These are phyloP conservation scores for Hypholoma fasciculare DNA, from an alignment of 768 basidiomycete species.

Conservation along the genomic window DNA sequence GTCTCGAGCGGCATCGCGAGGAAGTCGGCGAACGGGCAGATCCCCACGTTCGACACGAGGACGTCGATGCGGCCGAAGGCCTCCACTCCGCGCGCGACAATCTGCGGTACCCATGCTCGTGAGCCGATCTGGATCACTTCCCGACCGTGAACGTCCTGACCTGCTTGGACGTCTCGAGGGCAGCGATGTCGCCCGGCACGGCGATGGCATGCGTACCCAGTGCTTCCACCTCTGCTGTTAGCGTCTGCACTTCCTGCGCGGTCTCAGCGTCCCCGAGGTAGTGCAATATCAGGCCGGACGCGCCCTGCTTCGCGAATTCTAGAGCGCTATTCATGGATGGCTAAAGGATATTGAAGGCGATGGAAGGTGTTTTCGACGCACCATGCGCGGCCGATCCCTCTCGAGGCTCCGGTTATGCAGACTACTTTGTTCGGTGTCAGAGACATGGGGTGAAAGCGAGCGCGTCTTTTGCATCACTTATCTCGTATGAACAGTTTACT, in stretches of 20 bases:
- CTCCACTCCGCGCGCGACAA: slow-evolving; percentile 59
- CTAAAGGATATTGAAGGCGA: neutral
- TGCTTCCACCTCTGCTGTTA: slow-evolving; percentile 47
- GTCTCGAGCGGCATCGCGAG: slow-evolving; percentile 63
- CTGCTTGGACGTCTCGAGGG: slow-evolving; percentile 53
- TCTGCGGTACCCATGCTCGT: slow-evolving; percentile 33
- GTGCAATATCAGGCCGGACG: slow-evolving; percentile 63
- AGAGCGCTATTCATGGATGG: slow-evolving; percentile 39
- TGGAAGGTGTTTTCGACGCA: slow-evolving; percentile 14
- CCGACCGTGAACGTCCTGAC: slow-evolving; percentile 28
- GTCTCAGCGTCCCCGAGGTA: slow-evolving; percentile 63
- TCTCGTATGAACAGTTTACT: too few species aligned
- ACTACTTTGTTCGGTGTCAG: slow-evolving; percentile 59
- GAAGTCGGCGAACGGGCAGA: slow-evolving; percentile 79
- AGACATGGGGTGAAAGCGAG: slow-evolving; percentile 28
- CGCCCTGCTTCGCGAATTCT: slow-evolving; percentile 66
- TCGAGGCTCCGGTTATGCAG: slow-evolving; percentile 71
- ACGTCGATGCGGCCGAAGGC: slow-evolving; percentile 65
- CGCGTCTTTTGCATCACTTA: neutral
- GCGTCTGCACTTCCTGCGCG: slow-evolving; percentile 43
- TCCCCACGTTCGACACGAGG: slow-evolving; percentile 51
- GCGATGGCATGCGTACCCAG: slow-evolving; percentile 39
- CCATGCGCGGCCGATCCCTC: slow-evolving; percentile 74
- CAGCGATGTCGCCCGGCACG: slow-evolving; percentile 68
- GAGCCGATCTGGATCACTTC: neutral